Percentiles rank a stretch among this genome's conserved stretches.
Conservation (phyloP, 2,329 filamentous ascomycete genomes). For the Botrytis pseudocinerea region DNA sequence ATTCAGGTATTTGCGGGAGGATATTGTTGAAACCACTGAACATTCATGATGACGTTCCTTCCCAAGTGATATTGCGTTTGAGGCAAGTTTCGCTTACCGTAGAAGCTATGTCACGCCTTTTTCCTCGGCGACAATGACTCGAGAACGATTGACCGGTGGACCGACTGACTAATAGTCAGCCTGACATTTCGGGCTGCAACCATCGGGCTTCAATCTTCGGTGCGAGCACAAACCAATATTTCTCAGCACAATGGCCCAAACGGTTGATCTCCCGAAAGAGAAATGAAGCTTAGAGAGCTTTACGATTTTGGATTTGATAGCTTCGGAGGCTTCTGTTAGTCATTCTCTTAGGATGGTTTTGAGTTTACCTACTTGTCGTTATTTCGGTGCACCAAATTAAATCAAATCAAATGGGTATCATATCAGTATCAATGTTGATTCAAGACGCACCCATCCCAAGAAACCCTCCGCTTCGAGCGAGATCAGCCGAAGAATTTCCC, state of each 20-base stretch:
- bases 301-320: neutral
- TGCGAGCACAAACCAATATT: neutral
- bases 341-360: neutral
- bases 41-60: neutral
- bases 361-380: neutral
- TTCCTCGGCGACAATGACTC: neutral
- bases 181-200: neutral
- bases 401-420: neutral
- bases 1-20: neutral
- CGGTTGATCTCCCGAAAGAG: neutral
- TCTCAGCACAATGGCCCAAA: neutral
- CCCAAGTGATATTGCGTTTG: constrained; percentile 1
- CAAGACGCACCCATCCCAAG: neutral
- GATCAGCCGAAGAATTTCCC: constrained; percentile 5
- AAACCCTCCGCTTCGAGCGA: neutral
- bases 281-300: constrained; percentile 8
- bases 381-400: neutral
- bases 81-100: neutral
- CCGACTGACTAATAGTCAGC: no score
- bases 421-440: neutral
- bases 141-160: no score
- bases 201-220: neutral
- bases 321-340: neutral
- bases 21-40: neutral
- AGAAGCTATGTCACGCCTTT: neutral